Base-by-base conservation (phyloP, 495 filamentous ascomycete species). In the Cercophora newfieldiana region DNA sequence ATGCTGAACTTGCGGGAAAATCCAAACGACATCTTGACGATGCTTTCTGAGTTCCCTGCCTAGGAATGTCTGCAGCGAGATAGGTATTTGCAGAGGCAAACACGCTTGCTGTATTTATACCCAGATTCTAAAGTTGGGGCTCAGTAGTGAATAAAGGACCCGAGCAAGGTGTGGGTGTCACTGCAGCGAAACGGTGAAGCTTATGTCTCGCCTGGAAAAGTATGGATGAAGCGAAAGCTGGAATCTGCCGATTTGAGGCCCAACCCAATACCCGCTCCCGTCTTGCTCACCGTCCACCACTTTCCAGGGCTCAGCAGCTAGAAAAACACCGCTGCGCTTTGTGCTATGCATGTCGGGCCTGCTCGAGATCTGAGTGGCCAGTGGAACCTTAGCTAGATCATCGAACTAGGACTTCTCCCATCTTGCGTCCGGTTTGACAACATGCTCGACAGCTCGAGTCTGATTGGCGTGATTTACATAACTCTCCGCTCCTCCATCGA, bases 1-100 rank as follows among this genome's bases (percentile, higher is more conserved):
- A 86, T 85, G 63, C 81, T 83, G 73, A 86, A 86, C 70, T 85
- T 84, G 74, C 84, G 80, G 60, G 76, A 74, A 63, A 44, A 72
- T 70, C 63, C 84, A 85, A 44, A 44, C 37, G 37, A 44, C 37
- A 44, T 44, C 19, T 26, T 55, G 51, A 10, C 21, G 22, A 55
- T 53, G 49, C 49, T 16, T 55, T 10, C 25, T 55, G 19, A 5
- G 22, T 10, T 24, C 21, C 22, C 51, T 21, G 22, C 51, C 19
- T 22, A 12, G 22, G 21, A 7, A 54, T 54, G n/a, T n/a, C n/a
- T n/a, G 37, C 37, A 44, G 18, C 37, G 10, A 44, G 37, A 14
- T 44, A 2, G 10, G 37, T 2, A 44, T 44, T 44, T 44, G 37
- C 37, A 14, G 37, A 14, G 37, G 37, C 37, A 44, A 44, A 44